Evolutionary conservation across 805 yeast genomes (phyloP).

Genomic region (Saccharomycopsis fermentans): DNA sequence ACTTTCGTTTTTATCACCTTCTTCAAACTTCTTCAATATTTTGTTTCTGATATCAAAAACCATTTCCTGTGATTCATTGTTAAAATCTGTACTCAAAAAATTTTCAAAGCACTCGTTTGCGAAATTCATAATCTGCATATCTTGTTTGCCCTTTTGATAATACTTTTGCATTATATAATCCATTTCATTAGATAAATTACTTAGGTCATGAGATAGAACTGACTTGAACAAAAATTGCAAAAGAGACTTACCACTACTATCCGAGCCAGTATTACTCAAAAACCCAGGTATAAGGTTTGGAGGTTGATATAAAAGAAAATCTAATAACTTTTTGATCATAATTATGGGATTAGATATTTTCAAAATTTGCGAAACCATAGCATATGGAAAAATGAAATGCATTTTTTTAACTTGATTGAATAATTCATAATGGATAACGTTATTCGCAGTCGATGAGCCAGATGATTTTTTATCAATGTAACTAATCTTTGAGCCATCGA

Average conservation of each 20-base stretch:
- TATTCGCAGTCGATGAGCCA: not conserved
- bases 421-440: conserved; percentile 34
- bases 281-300: conserved; percentile 12
- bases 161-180: not conserved
- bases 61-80: conserved; percentile 4
- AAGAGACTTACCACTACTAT: conserved; percentile 8
- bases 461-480: conserved; percentile 27
- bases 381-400: conserved; percentile 74
- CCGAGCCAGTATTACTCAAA: not conserved
- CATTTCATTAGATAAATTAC: conserved; percentile 4
- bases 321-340: conserved; percentile 69
- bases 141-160: not conserved
- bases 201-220: conserved; percentile 11
- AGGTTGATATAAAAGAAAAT: conserved; percentile 73
- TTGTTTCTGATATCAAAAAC: not conserved
- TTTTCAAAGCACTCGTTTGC: not conserved
- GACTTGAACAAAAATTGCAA: conserved; percentile 13
- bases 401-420: conserved; percentile 60
- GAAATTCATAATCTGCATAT: not conserved
- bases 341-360: conserved; percentile 81
- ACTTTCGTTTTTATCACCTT: not conserved
- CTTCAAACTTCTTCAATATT: conserved; percentile 1
- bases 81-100: conserved; percentile 4
- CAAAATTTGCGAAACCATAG: conserved; percentile 63
- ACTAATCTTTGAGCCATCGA: not conserved